Percentiles rank a stretch among this genome's conserved stretches.
phyloP scores from a whole-genome alignment of 2,329 filamentous ascomycete genomes.

The Elsinoe fawcettii region DNA sequence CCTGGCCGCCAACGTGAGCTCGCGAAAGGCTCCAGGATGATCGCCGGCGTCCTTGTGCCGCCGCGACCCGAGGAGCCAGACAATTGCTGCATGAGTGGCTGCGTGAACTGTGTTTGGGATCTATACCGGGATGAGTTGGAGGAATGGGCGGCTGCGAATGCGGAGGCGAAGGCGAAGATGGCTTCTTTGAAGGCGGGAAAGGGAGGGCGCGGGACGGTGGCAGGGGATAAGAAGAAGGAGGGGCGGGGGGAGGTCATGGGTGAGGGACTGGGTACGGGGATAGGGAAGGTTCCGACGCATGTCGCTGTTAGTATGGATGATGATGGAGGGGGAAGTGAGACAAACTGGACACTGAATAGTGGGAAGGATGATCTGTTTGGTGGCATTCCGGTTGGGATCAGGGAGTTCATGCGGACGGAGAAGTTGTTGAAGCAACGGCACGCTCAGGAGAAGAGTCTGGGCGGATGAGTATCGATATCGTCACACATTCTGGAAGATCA shows the following conservation, averaged over 20 bases:
- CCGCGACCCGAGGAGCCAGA: conserved; percentile 83
- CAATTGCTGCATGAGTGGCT: conserved; percentile 99
- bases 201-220: conserved; percentile 14
- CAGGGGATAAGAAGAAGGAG: conserved; percentile 27
- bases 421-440: conserved; percentile 79
- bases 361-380: conserved; percentile 57
- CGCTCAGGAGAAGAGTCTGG: conserved; percentile 43
- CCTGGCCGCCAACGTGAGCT: conserved; percentile 60
- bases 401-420: conserved; percentile 96
- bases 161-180: conserved; percentile 54
- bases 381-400: conserved; percentile 80
- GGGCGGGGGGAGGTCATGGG: conserved; percentile 18
- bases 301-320: conserved; percentile 63
- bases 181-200: conserved; percentile 25
- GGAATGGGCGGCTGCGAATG: conserved; percentile 64
- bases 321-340: conserved; percentile 67
- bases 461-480: not conserved
- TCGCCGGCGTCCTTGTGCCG: conserved; percentile 76
- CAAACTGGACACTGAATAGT: conserved; percentile 51
- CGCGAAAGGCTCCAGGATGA: conserved; percentile 50
- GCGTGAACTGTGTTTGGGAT: conserved; percentile 97
- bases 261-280: conserved; percentile 31
- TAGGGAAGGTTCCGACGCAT: conserved; percentile 37
- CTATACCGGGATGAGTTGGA: conserved; percentile 85
- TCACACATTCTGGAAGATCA: no score